A percentile compares a stretch with the other conserved stretches of the same genome.
phyloP scores from a whole-genome alignment of 768 basidiomycete species.

The Leucosporidium scottii region DNA sequence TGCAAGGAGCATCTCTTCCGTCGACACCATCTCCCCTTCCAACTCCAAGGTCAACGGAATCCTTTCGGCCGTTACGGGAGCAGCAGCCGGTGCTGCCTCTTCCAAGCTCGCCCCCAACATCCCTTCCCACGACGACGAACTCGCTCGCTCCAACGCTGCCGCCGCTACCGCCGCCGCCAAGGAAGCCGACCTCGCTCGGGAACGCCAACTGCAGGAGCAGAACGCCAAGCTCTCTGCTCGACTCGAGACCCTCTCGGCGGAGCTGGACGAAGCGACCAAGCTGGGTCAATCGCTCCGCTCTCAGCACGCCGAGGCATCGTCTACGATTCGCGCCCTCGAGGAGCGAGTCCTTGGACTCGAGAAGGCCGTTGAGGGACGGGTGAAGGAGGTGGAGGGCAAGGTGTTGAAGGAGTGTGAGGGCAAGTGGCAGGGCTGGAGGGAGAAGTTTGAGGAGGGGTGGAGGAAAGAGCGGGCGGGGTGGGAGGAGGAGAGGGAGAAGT shows the following conservation, averaged over 20 bases:
- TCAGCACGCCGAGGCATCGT: slow-evolving; percentile 69
- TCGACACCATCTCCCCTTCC: slow-evolving; percentile 20
- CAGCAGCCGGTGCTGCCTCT: neutral
- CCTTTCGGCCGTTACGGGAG: neutral
- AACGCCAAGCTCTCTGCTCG: slow-evolving; percentile 57
- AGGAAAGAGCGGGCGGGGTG: slow-evolving; percentile 69
- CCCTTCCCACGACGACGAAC: neutral
- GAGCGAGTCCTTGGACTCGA: slow-evolving; percentile 64
- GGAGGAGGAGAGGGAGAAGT: slow-evolving; percentile 68
- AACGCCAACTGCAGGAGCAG: slow-evolving; percentile 38
- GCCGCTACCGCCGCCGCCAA: neutral
- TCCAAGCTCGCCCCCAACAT: neutral
- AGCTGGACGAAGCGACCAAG: slow-evolving; percentile 68
- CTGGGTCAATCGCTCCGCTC: slow-evolving; percentile 65
- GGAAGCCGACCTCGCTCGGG: slow-evolving; percentile 13
- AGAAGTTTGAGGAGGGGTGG: slow-evolving; percentile 72
- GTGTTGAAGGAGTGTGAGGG: slow-evolving; percentile 42
- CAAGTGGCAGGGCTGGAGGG: slow-evolving; percentile 60
- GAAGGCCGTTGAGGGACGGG: slow-evolving; percentile 51
- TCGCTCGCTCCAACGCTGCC: neutral
- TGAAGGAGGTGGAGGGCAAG: slow-evolving; percentile 38
- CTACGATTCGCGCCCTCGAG: slow-evolving; percentile 47
- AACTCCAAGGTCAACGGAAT: slow-evolving; percentile 2
- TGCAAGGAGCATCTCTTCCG: slow-evolving; percentile 27
- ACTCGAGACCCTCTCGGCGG: slow-evolving; percentile 57